Evolutionary conservation across 2,329 filamentous ascomycete species (phyloP).

Genomic region (Ascochyta koolunga): DNA sequence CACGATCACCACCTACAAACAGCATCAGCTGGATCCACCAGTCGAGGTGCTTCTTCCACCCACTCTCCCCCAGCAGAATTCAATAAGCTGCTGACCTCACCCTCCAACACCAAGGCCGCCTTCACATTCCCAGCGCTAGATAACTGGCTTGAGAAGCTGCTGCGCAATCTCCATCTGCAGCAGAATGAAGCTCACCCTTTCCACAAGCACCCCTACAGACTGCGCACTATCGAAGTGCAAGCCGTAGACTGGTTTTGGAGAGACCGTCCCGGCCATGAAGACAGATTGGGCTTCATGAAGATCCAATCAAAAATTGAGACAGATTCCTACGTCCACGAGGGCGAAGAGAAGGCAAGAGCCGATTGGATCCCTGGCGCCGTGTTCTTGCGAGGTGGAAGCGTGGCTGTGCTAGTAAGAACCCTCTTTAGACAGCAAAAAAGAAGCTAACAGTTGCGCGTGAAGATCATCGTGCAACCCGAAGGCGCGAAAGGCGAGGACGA

Average conservation of each 20-base stretch:
- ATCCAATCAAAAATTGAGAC: conserved; percentile 61
- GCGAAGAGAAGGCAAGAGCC: conserved; percentile 5
- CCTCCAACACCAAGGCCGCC: conserved; percentile 11
- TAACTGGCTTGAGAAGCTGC: conserved; percentile 59
- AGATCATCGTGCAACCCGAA: conserved; percentile 62
- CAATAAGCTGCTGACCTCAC: conserved; percentile 6
- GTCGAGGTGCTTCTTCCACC: conserved; percentile 52
- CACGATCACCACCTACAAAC: conserved; percentile 2
- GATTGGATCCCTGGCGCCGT: conserved; percentile 62
- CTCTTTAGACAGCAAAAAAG: background rate
- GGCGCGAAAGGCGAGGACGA: conserved; percentile 48
- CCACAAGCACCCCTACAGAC: conserved; percentile 56
- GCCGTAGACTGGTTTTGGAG: conserved; percentile 59
- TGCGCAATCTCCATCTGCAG: conserved; percentile 57
- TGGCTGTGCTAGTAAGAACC: conserved; percentile 60
- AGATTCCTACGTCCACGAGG: conserved; percentile 44
- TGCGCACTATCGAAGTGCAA: conserved; percentile 61
- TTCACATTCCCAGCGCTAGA: conserved; percentile 60
- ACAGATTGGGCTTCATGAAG: conserved; percentile 62
- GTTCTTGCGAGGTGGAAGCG: conserved; percentile 64
- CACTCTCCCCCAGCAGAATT: conserved; percentile 49
- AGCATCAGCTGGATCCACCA: conserved; percentile 29
- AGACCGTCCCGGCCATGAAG: conserved; percentile 21
- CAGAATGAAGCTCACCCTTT: conserved; percentile 56
- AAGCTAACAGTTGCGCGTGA: conserved; percentile 22